phyloP scores from a whole-genome alignment of 179 eudicot species.

The Spergularia azorica region DNA sequence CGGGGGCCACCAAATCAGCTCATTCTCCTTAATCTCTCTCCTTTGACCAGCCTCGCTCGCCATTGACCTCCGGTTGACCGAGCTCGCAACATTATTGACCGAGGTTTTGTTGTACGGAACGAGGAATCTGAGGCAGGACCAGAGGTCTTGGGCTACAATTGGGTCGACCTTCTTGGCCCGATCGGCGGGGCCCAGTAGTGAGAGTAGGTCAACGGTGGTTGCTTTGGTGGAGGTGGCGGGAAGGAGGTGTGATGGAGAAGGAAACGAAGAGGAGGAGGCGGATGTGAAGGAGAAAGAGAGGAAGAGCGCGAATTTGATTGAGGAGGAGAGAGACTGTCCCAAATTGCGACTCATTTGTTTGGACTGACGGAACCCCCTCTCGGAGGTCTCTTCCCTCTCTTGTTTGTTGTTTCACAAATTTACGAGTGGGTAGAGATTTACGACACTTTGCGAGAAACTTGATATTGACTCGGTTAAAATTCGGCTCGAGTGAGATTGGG shows the following conservation, averaged over 20 bases:
- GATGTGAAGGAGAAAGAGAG: constrained; percentile 36
- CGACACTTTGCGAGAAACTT: no score
- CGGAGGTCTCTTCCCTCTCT: no score
- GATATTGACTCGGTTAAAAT: no score
- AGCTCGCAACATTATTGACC: background rate
- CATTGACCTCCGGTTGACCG: constrained; percentile 24
- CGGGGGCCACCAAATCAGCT: constrained; percentile 73
- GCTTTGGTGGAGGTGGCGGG: constrained; percentile 35
- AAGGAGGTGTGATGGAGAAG: constrained; percentile 18
- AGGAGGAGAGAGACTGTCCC: constrained; percentile 20
- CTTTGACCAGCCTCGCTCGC: background rate
- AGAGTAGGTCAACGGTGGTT: constrained; percentile 61
- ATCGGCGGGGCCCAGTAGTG: constrained; percentile 61
- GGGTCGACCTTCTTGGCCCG: constrained; percentile 53
- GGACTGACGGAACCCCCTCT: no score
- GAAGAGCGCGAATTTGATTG: constrained; percentile 38
- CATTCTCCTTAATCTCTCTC: constrained; percentile 32
- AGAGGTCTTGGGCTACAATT: constrained; percentile 41
- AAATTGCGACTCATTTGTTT: background rate
- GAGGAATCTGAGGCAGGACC: constrained; percentile 78
- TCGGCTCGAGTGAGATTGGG: no score
- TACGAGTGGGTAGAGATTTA: no score
- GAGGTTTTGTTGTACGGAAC: constrained; percentile 46
- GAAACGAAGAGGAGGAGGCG: constrained; percentile 46
- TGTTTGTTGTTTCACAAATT: no score